Evolutionary conservation across 2,329 filamentous ascomycete species (phyloP), one percentile per base, ranked within the genome.

Genomic region (Cordyceps cateniannulata): DNA sequence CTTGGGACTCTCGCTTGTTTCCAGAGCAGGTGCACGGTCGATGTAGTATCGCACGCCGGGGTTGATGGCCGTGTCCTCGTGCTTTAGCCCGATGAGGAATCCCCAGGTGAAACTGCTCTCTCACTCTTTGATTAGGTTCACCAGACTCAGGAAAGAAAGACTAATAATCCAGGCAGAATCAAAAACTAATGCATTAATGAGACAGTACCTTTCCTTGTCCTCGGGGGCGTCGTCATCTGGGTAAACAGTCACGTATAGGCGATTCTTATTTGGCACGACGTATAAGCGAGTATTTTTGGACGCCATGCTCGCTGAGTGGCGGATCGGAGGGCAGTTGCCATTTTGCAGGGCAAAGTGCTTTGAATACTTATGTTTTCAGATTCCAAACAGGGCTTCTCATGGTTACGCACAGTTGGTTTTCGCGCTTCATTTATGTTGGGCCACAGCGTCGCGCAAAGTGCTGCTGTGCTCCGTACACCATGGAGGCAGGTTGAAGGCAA

Each of bases 31-130:
- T 40, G 38, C 29, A 40, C 58, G 58, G 3, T 53, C n/a, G 10
- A 60, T 38, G 16, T 47, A 51, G 58, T 60, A 60, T 47, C 53
- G 32, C 4, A 45, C 40, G 20, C 59, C 59, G 5, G 47, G 35
- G 47, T 61, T 61, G 35, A 56, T 47, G 12, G 18, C 35, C 27
- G 55, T 52, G 59, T 61, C 53, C 12, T 61, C 59, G 47, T 57
- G 32, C 53, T 61, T 61, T 38, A 52, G 59, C 35, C 59, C 59
- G 10, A 61, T 52, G 22, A 61, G 35, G 52, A 61, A 61, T 2
- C 59, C 59, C 59, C 59, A 61, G 45, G 35, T 61, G 38, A 56
- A 56, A 45, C 59, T 61, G 52, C 51, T 48, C 42, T 24, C 29
- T 35, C 29, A 27, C 16, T 7, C 18, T 12, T 20, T 32, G 25